phyloP scores from a whole-genome alignment of 1,284 basidiomycete species.

The Puccinia coronata region DNA sequence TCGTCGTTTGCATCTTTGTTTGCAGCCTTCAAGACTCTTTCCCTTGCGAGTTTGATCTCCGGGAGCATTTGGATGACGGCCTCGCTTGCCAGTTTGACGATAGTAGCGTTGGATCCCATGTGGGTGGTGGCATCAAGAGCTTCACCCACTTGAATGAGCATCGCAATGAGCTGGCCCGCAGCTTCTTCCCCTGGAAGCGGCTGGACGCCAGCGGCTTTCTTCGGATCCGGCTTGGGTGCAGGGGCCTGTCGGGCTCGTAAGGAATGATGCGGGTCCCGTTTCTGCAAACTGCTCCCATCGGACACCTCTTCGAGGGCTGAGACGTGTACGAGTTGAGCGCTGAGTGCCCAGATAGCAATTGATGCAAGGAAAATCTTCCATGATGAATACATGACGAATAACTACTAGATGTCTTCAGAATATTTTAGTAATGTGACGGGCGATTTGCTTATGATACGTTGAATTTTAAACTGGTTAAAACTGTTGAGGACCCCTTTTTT shows the following conservation, averaged over 20 bases:
- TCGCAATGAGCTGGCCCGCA: slow-evolving; percentile 22
- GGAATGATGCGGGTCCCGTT: not conserved
- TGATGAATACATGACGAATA: slow-evolving; percentile 20
- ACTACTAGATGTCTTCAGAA: not conserved
- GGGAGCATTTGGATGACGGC: slow-evolving; percentile 22
- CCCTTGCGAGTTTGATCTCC: not conserved
- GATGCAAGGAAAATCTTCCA: not conserved
- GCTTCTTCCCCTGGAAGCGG: slow-evolving; percentile 17
- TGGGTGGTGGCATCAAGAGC: slow-evolving; percentile 25
- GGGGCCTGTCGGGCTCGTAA: slow-evolving; percentile 9
- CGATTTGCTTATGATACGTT: not conserved
- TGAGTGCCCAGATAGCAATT: not conserved
- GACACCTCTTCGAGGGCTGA: not conserved
- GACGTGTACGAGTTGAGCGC: not conserved
- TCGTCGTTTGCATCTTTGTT: not conserved
- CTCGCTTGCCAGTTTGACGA: not conserved
- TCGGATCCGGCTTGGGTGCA: not conserved
- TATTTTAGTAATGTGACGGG: not conserved
- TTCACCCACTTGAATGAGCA: not conserved
- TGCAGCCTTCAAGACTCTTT: not conserved
- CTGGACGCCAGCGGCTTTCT: not conserved
- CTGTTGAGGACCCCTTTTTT: not conserved
- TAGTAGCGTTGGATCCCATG: slow-evolving; percentile 18
- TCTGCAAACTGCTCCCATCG: not conserved
- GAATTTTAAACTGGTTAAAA: not conserved